These are phyloP conservation scores for Boletus rubropictus DNA, from an alignment of 768 basidiomycete species.

Conservation along the genomic window DNA sequence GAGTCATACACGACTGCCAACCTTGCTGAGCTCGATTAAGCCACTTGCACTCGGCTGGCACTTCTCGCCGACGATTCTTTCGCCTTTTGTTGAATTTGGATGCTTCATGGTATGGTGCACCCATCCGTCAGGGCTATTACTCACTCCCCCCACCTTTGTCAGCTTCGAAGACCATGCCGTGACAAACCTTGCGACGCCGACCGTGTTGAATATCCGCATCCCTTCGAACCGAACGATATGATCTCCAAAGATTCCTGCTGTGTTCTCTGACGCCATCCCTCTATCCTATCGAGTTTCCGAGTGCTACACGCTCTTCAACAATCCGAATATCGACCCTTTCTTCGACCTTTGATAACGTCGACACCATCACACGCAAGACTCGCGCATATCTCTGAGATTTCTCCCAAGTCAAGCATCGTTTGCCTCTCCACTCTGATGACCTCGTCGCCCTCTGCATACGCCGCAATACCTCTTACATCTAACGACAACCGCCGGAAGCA, in stretches of 20 bases:
- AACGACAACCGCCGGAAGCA: neutral
- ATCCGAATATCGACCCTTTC: neutral
- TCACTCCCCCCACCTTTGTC: neutral
- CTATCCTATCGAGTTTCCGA: neutral
- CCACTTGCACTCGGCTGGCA: neutral
- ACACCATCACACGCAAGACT: neutral
- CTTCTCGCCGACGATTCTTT: neutral
- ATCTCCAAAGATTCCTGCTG: neutral
- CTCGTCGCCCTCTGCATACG: neutral
- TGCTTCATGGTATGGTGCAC: neutral
- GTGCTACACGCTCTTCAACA: neutral
- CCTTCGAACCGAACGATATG: neutral
- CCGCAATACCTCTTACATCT: neutral
- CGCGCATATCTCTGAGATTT: neutral
- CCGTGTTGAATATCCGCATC: no score
- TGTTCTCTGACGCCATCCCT: constrained; percentile 1
- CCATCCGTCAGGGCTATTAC: no score
- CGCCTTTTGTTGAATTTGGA: neutral
- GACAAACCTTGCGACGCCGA: neutral
- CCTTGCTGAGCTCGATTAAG: neutral
- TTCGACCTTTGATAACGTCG: neutral
- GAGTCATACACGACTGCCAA: neutral
- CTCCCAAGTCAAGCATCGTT: neutral
- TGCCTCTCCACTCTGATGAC: neutral
- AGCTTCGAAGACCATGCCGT: neutral